These are phyloP conservation scores for Schizochytrium sp. DNA, from an alignment of 108 stramenopile species.

Conservation along the genomic window DNA sequence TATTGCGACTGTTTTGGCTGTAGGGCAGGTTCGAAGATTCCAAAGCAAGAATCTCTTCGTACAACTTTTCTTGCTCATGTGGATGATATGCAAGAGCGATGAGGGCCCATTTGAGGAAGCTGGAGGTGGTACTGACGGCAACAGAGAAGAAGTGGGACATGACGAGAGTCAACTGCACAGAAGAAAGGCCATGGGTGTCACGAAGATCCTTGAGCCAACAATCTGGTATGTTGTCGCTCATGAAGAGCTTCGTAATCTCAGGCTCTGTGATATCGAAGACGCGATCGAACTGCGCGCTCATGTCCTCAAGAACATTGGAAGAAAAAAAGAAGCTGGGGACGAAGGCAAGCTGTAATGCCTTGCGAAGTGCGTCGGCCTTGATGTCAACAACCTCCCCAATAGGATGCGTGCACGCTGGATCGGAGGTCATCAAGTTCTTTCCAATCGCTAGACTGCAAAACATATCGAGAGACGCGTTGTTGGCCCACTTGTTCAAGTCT, in stretches of 20 bases:
- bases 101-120: neutral
- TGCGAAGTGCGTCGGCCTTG: neutral
- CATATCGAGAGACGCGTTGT: neutral
- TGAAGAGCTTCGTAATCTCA: neutral
- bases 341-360: neutral
- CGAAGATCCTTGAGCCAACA: neutral
- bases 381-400: neutral
- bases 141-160: neutral
- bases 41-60: neutral
- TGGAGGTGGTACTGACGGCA: neutral
- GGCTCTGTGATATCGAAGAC: neutral
- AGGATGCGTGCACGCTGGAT: neutral
- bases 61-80: neutral
- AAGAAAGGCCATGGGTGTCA: neutral
- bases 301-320: neutral
- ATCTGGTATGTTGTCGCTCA: neutral
- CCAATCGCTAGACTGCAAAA: neutral
- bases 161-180: neutral
- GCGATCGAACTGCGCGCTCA: neutral
- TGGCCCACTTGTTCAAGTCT: neutral
- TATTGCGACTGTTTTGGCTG: neutral
- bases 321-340: neutral
- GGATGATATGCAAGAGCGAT: neutral
- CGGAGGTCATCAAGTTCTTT: neutral
- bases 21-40: neutral